A percentile compares a stretch with the other conserved stretches of the same genome.
Evolutionary conservation across 257 asterid species (phyloP).

Genomic region (Pogostemon cablin): DNA sequence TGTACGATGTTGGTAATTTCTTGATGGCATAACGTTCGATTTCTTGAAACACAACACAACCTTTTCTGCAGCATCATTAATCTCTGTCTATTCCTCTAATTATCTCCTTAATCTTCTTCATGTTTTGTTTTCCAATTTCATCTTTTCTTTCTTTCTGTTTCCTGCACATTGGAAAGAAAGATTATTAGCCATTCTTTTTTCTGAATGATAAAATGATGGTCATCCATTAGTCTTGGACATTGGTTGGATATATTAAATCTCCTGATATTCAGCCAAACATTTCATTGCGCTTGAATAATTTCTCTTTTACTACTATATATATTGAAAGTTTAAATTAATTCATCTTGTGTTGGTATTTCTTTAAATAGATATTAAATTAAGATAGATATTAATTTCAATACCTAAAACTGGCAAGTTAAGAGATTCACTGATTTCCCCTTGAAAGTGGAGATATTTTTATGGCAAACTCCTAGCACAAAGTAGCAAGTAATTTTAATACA

Average conservation of each 20-base stretch:
- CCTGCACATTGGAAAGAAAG: not conserved
- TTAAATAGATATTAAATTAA: no score
- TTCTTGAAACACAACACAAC: conserved; percentile 4
- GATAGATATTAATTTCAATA: no score
- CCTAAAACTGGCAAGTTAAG: no score
- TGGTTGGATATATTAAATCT: conserved; percentile 22
- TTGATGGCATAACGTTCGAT: conserved; percentile 58
- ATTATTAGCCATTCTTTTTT: conserved; percentile 18
- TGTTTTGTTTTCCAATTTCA: not conserved
- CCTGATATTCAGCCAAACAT: not conserved
- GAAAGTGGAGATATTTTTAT: no score
- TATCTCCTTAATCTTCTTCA: not conserved
- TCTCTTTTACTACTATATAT: no score
- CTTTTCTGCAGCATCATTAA: conserved; percentile 22
- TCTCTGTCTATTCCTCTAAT: conserved; percentile 1
- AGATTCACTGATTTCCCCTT: no score
- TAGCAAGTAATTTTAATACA: not conserved
- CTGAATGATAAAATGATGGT: conserved; percentile 21
- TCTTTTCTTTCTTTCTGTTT: not conserved
- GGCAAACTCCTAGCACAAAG: not conserved
- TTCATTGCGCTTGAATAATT: not conserved
- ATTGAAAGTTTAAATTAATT: no score
- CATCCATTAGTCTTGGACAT: conserved; percentile 37
- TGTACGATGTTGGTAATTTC: conserved; percentile 48
- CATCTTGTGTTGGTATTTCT: no score